Evolutionary conservation across 257 asterid species (phyloP).

Genomic region (Fraxinus quadrangulata): DNA sequence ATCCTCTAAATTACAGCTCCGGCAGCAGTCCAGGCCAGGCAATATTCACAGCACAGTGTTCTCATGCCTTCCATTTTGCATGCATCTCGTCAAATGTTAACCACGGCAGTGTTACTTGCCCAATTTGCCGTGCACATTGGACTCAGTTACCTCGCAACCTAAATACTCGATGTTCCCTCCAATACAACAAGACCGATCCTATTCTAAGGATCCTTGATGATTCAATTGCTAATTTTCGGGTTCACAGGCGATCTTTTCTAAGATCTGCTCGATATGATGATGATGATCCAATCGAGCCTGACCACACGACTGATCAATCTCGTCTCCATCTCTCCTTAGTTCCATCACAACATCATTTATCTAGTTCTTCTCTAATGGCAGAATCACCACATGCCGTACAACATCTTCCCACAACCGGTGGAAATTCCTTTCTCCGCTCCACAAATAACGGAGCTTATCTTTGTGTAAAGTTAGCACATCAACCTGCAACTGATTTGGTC

Average conservation of each 20-base stretch:
- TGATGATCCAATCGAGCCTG: constrained; percentile 81
- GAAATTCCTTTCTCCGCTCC: constrained; percentile 28
- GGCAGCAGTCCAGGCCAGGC: constrained; percentile 79
- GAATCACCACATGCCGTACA: constrained; percentile 36
- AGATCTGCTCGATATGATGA: constrained; percentile 83
- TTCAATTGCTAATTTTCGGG: constrained; percentile 82
- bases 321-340: constrained; percentile 69
- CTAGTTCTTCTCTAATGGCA: constrained; percentile 39
- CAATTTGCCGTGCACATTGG: constrained; percentile 94
- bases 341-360: constrained; percentile 32
- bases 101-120: constrained; percentile 91
- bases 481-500: constrained; percentile 77
- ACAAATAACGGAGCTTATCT: constrained; percentile 54
- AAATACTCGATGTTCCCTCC: constrained; percentile 45
- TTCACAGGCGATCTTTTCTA: constrained; percentile 80
- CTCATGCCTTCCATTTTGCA: constrained; percentile 83
- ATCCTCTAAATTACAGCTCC: constrained; percentile 64
- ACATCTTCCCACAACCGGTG: constrained; percentile 28
- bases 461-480: constrained; percentile 54
- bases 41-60: constrained; percentile 90
- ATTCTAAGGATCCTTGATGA: constrained; percentile 83
- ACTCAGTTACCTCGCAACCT: constrained; percentile 84
- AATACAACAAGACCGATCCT: constrained; percentile 63
- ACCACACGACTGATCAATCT: constrained; percentile 40
- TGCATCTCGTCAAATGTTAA: constrained; percentile 91